Conservation (phyloP, 352 stramenopile genomes). For the Globisporangium spiculum region DNA sequence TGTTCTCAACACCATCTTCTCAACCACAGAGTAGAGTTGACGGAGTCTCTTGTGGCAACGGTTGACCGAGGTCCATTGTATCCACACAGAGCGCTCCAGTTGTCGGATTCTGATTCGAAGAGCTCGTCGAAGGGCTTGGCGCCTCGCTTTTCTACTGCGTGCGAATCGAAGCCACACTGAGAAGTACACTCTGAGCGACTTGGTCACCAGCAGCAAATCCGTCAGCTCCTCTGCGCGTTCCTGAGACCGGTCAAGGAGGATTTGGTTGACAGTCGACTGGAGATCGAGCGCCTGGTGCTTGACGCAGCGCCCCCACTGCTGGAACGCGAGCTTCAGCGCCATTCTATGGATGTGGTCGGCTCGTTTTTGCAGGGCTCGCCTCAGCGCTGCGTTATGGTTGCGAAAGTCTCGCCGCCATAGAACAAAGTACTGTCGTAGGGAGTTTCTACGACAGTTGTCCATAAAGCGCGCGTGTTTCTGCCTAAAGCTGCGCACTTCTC, state of each 20-base stretch:
- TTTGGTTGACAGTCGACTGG: conserved; percentile 10
- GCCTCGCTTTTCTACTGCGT: not conserved
- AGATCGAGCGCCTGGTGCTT: conserved; percentile 4
- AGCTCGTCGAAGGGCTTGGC: not conserved
- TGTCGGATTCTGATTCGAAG: not conserved
- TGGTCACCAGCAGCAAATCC: not conserved
- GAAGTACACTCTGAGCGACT: not conserved
- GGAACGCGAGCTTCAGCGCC: not conserved
- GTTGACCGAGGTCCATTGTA: not conserved
- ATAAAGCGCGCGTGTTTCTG: not conserved
- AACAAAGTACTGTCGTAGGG: not conserved
- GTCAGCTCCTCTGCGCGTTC: conserved; percentile 6
- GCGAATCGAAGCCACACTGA: not conserved
- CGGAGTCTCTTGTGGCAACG: not conserved
- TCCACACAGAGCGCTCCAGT: not conserved
- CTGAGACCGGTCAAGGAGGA: conserved; percentile 11
- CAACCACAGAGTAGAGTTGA: not conserved
- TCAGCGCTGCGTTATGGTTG: not conserved
- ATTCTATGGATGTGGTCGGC: not conserved
- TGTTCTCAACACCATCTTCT: not conserved
- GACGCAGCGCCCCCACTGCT: conserved; percentile 9
- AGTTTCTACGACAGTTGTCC: not conserved
- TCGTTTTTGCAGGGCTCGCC: not conserved
- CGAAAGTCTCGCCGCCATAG: not conserved
- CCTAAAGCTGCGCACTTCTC: not conserved